Evolutionary conservation across 164 flowering plant species (phyloP).

Genomic region (Echeveria elegans): DNA sequence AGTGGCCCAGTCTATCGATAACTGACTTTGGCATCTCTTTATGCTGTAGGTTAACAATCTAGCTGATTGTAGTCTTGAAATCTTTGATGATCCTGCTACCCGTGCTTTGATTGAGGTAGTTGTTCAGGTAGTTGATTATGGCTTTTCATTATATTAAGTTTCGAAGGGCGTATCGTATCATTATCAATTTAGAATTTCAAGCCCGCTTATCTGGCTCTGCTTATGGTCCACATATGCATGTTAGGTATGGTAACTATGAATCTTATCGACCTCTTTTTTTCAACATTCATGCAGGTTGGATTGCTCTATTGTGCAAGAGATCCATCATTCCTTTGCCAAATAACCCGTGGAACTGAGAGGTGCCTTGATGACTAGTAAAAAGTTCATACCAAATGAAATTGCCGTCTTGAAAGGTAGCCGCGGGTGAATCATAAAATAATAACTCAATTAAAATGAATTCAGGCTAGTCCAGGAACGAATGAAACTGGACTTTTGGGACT

Average conservation of each 20-base stretch:
- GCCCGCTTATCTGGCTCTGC: too few relatives aligned
- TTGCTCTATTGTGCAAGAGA: constrained; percentile 82
- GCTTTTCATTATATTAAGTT: too few relatives aligned
- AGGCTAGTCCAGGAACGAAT: constrained; percentile 87
- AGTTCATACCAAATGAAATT: background rate
- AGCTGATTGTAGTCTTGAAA: constrained; percentile 80
- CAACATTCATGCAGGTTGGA: constrained; percentile 65
- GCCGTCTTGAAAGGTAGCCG: background rate
- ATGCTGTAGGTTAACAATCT: constrained; percentile 65
- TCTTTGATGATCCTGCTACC: constrained; percentile 79
- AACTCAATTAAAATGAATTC: constrained; percentile 15
- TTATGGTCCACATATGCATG: background rate
- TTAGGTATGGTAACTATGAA: background rate
- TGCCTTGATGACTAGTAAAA: constrained; percentile 88
- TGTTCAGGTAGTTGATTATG: background rate
- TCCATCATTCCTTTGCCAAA: constrained; percentile 81
- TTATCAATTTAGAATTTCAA: too few relatives aligned
- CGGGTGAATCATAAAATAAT: background rate
- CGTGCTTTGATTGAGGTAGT: constrained; percentile 63
- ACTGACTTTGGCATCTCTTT: background rate
- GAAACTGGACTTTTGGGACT: constrained; percentile 37
- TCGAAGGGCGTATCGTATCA: background rate
- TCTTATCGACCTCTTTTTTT: background rate
- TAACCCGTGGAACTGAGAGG: constrained; percentile 71
- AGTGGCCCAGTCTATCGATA: too few relatives aligned